Percentiles rank a stretch among this genome's conserved stretches.
Conservation (phyloP, 2,329 filamentous ascomycete genomes). For the Talaromyces piceae region DNA sequence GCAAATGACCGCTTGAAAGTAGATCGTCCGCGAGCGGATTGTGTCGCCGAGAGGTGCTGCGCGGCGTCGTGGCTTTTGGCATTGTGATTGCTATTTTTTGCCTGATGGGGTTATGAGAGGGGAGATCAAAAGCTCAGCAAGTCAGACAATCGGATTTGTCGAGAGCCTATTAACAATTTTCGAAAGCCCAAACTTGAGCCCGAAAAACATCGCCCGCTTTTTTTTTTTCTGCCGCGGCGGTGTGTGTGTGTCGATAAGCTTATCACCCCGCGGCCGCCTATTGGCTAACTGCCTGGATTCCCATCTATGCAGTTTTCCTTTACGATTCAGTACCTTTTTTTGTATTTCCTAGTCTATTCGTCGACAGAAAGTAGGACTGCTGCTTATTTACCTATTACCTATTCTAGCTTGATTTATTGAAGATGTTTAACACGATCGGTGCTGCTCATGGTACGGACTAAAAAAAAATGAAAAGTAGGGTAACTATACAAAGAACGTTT, state of each 20-base stretch:
- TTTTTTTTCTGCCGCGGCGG: conserved; percentile 26
- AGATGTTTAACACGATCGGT: too few relatives aligned
- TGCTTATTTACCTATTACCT: too few relatives aligned
- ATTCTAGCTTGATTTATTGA: too few relatives aligned
- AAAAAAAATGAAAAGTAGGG: too few relatives aligned
- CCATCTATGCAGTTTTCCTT: too few relatives aligned
- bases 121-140: background rate
- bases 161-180: background rate
- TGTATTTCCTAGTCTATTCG: too few relatives aligned
- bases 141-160: background rate
- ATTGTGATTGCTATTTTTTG: conserved; percentile 41
- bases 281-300: too few relatives aligned
- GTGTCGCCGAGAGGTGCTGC: conserved; percentile 62
- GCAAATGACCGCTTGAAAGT: conserved; percentile 59
- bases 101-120: background rate
- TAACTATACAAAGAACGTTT: too few relatives aligned
- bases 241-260: conserved; percentile 15
- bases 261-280: background rate
- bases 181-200: background rate
- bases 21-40: conserved; percentile 90
- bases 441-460: too few relatives aligned
- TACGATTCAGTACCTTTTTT: too few relatives aligned
- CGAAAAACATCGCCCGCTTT: conserved; percentile 14
- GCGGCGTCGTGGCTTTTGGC: conserved; percentile 65
- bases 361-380: too few relatives aligned